These are phyloP conservation scores for Oldenlandia corymbosa DNA, from an alignment of 257 asterid genomes.

Conservation along the genomic window DNA sequence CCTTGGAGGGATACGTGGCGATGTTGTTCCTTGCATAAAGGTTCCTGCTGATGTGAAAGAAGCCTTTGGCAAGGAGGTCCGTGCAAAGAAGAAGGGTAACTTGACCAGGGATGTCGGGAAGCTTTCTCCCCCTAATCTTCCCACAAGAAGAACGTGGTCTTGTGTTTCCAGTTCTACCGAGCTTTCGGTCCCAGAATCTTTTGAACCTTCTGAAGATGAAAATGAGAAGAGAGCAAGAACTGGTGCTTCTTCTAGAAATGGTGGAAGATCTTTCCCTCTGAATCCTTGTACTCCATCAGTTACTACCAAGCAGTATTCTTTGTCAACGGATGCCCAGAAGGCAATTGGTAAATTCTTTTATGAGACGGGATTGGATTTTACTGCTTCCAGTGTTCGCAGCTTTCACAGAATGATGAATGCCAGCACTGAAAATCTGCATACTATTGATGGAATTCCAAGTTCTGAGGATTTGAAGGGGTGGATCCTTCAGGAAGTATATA, in stretches of 20 bases:
- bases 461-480: slow-evolving; percentile 34
- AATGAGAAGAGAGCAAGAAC: slow-evolving; percentile 14
- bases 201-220: slow-evolving; percentile 9
- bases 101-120: slow-evolving; percentile 15
- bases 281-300: slow-evolving; percentile 5
- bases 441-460: slow-evolving; percentile 31
- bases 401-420: slow-evolving; percentile 3
- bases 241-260: slow-evolving; percentile 4
- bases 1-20: slow-evolving; percentile 26
- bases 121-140: slow-evolving; percentile 17
- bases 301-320: slow-evolving; percentile 7
- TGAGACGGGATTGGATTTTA: neutral
- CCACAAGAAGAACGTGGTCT: slow-evolving; percentile 22
- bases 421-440: slow-evolving; percentile 2
- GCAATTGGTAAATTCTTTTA: slow-evolving; percentile 1
- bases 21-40: slow-evolving; percentile 18
- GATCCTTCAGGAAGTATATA: slow-evolving; percentile 18
- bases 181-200: neutral
- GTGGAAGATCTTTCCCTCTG: neutral
- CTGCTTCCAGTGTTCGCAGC: neutral
- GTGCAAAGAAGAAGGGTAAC: slow-evolving; percentile 15
- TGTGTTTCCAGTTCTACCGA: slow-evolving; percentile 4
- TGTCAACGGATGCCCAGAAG: neutral
- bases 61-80: slow-evolving; percentile 19
- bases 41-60: slow-evolving; percentile 19